Evolutionary conservation across 768 basidiomycete species (phyloP), one percentile per base, ranked within the genome.

Genomic region (Tricholoma saponaceum): DNA sequence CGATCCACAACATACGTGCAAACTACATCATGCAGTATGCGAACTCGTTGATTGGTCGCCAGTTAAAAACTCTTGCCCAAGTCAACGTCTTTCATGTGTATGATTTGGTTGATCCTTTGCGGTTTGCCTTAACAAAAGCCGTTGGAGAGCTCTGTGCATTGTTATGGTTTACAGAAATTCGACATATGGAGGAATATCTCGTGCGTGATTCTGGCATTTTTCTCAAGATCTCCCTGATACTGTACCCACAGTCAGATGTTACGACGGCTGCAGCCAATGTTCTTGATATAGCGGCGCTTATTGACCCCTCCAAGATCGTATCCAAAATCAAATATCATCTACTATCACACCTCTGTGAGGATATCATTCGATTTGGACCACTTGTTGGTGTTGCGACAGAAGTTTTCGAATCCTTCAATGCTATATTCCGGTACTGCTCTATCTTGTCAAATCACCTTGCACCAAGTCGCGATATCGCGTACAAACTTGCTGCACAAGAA

Each of bases 391-490:
- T 68, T 33, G 64, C 72, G 28, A 72, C 73, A 0, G 74, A 77
- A 37, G 54, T 56, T 0, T 77, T 70, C 58, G 78, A 80, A 58
- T 69, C 66, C 50, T 81, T 69, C 59, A 79, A 81, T 62, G 70
- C 70, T 5, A 63, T 81, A 7, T 79, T 79, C 51, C 66, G 75
- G 0, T 58, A 66, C 14, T 76, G 74, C 46, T 77, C 73, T 2
- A 65, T 80, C 25, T 62, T 71, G 23, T 73, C 70, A 9, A 81
- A 81, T 53, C 78, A 76, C 30, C 71, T 69, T 14, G 73, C 77
- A 0, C 77, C 78, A 9, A 78, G 79, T 41, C 72, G 73, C 1
- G 72, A 76, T 52, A 74, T 79, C 50, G 76, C 76, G n/a, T n/a
- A n/a, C n/a, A n/a, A n/a, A n/a, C n/a, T n/a, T n/a, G n/a, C n/a